These are phyloP conservation scores for Aureobasidium sp. DNA, from an alignment of 2,329 filamentous ascomycete genomes.

Conservation along the genomic window DNA sequence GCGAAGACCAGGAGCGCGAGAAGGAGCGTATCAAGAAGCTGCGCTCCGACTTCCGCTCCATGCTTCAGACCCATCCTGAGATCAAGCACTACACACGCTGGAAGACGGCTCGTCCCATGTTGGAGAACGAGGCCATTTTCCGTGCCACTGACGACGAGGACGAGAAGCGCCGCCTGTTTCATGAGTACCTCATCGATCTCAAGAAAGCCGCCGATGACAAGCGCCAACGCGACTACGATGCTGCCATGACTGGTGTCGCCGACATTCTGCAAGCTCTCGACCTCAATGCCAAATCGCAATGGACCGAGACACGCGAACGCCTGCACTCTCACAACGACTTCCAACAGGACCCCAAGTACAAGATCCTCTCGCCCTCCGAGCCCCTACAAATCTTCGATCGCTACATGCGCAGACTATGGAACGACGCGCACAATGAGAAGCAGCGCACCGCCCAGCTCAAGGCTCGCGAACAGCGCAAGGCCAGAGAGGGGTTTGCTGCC, in stretches of 20 bases:
- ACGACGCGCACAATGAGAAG: slow-evolving; percentile 80
- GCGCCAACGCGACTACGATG: slow-evolving; percentile 64
- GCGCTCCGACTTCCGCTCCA: slow-evolving; percentile 86
- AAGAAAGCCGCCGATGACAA: slow-evolving; percentile 73
- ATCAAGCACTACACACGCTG: slow-evolving; percentile 96
- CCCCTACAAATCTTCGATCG: slow-evolving; percentile 89
- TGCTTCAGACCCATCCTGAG: slow-evolving; percentile 93
- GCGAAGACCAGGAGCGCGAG: slow-evolving; percentile 89
- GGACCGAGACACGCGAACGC: slow-evolving; percentile 80
- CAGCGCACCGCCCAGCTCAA: slow-evolving; percentile 81
- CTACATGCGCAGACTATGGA: slow-evolving; percentile 88
- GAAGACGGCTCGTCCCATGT: slow-evolving; percentile 90
- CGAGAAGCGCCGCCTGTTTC: slow-evolving; percentile 83
- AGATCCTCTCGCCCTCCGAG: slow-evolving; percentile 78
- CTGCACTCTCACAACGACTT: slow-evolving; percentile 73
- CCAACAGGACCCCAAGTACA: slow-evolving; percentile 76
- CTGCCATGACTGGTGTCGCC: slow-evolving; percentile 76
- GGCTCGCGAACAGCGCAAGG: slow-evolving; percentile 74
- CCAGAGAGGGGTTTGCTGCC: slow-evolving; percentile 70
- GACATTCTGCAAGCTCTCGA: slow-evolving; percentile 71
- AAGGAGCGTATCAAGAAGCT: slow-evolving; percentile 90
- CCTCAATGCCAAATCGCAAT: slow-evolving; percentile 87
- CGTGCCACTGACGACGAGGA: slow-evolving; percentile 80
- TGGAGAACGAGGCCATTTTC: slow-evolving; percentile 93
- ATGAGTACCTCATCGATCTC: slow-evolving; percentile 83